Percentiles rank a stretch among this genome's conserved stretches.
These are phyloP conservation scores for Penicillium sp. DNA, from an alignment of 2,329 filamentous ascomycete species.

Conservation along the genomic window DNA sequence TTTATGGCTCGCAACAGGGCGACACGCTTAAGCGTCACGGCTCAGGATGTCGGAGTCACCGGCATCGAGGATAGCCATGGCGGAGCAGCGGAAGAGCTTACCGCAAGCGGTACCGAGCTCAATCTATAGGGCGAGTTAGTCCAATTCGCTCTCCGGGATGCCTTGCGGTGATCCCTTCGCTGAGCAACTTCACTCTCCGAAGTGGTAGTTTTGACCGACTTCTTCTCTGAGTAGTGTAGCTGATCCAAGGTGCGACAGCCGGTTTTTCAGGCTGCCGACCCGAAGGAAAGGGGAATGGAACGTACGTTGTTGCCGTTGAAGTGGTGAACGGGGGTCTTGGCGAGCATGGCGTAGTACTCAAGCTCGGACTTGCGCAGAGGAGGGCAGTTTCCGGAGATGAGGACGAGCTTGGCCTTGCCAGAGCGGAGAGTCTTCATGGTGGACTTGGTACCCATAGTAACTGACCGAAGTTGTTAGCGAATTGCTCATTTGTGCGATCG, in stretches of 20 bases:
- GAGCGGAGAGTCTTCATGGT: constrained; percentile 87
- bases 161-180: constrained; percentile 25
- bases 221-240: constrained; percentile 30
- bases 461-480: constrained; percentile 33
- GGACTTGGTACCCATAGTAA: constrained; percentile 87
- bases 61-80: constrained; percentile 94
- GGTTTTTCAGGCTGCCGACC: constrained; percentile 14
- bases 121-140: constrained; percentile 62
- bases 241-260: constrained; percentile 21
- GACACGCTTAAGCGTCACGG: constrained; percentile 20
- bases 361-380: constrained; percentile 98
- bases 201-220: constrained; percentile 19
- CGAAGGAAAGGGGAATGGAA: constrained; percentile 34
- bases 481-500: background rate
- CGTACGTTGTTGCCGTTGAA: constrained; percentile 99
- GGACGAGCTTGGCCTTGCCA: constrained; percentile 98
- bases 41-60: constrained; percentile 95
- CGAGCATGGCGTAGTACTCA: constrained; percentile 90
- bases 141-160: constrained; percentile 26
- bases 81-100: constrained; percentile 98
- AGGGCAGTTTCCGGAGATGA: constrained; percentile 93
- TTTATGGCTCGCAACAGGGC: constrained; percentile 10
- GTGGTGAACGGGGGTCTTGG: constrained; percentile 96
- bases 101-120: constrained; percentile 97
- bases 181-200: constrained; percentile 32